A percentile compares a stretch with the other conserved stretches of the same genome.
phyloP scores from a whole-genome alignment of 164 flowering plant genomes.

The Aristolochia californica region DNA sequence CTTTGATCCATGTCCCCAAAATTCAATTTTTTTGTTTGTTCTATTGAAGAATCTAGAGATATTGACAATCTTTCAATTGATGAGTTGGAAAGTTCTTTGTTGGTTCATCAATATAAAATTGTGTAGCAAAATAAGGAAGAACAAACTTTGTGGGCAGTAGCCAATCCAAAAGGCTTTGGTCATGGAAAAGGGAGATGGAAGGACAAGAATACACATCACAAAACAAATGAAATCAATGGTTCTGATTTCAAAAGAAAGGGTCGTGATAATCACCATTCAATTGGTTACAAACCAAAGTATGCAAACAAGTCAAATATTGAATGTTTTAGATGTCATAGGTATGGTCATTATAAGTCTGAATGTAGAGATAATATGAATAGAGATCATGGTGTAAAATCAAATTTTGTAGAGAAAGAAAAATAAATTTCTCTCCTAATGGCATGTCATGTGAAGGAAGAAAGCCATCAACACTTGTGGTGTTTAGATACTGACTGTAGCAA shows the following conservation, averaged over 20 bases:
- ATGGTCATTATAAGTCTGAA: no score
- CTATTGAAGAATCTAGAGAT: neutral
- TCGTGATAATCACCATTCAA: neutral
- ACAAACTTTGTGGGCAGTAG: no score
- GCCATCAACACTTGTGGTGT: no score
- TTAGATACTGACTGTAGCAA: neutral
- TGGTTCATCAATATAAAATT: no score
- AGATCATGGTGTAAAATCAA: neutral
- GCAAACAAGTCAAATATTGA: neutral
- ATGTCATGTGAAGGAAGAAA: neutral
- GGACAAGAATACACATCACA: neutral
- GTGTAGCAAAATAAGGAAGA: no score
- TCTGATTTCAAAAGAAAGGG: neutral
- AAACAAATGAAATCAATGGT: neutral
- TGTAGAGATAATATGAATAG: neutral
- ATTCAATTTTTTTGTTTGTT: neutral
- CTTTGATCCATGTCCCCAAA: neutral
- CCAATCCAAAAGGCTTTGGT: neutral
- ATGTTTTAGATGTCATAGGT: neutral
- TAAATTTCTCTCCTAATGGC: neutral
- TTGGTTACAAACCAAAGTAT: no score
- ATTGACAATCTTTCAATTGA: neutral
- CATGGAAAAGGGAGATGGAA: neutral
- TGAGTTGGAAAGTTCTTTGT: no score
- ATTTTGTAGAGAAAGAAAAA: neutral